A percentile compares a stretch with the other conserved stretches of the same genome.
phyloP scores from a whole-genome alignment of 2,329 filamentous ascomycete species.

The Ophiocordyceps polyrhachis-furcata region DNA sequence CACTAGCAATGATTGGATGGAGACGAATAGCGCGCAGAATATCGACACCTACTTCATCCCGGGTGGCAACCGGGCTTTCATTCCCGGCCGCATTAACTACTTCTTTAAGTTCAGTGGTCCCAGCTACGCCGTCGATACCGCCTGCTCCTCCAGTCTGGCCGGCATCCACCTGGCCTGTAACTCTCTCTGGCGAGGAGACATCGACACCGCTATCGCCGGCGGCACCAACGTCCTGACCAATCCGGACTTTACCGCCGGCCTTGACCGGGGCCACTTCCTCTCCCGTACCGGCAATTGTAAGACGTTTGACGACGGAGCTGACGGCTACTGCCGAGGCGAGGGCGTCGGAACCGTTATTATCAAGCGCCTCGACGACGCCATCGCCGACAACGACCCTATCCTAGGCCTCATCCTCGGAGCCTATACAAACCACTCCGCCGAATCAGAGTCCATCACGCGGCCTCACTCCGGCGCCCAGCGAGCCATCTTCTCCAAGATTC shows the following conservation, averaged over 20 bases:
- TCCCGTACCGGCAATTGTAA: conserved; percentile 38
- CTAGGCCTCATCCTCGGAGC: conserved; percentile 60
- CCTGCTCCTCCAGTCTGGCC: conserved; percentile 56
- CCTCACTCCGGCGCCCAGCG: conserved; percentile 65
- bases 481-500: conserved; percentile 41
- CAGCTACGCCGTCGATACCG: conserved; percentile 54
- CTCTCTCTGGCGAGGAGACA: conserved; percentile 50
- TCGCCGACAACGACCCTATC: conserved; percentile 57
- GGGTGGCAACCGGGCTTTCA: conserved; percentile 20
- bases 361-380: conserved; percentile 63
- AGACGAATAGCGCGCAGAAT: conserved; percentile 54
- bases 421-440: conserved; percentile 37
- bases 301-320: conserved; percentile 62
- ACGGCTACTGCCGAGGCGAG: conserved; percentile 70
- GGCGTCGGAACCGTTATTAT: conserved; percentile 56
- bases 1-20: conserved; percentile 60
- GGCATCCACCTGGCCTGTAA: conserved; percentile 54
- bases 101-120: conserved; percentile 61
- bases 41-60: conserved; percentile 39
- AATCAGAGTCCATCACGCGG: conserved; percentile 67
- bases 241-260: conserved; percentile 59
- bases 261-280: conserved; percentile 61
- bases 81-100: conserved; percentile 33
- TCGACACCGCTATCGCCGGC: conserved; percentile 64
- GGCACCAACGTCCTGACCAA: conserved; percentile 48